Conservation (phyloP, 2,329 filamentous ascomycete species). For the Fusarium musae region DNA sequence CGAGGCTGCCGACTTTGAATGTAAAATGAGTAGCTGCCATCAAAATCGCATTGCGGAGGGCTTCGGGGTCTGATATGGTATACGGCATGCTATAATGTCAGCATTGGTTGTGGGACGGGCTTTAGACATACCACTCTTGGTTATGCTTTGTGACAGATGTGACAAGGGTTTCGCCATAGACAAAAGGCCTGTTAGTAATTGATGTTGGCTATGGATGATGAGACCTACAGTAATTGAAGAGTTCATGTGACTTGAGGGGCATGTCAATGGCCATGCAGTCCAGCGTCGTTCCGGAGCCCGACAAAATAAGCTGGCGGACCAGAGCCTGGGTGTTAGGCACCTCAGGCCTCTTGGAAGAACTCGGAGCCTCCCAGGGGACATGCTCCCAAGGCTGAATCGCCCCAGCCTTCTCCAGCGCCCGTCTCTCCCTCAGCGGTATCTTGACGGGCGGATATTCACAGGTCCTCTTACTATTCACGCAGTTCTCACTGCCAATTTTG, state of each 20-base stretch:
- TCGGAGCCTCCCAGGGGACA: neutral
- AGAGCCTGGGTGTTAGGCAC: neutral
- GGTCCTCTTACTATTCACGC: neutral
- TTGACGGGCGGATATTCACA: slow-evolving; percentile 14
- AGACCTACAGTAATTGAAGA: slow-evolving; percentile 21
- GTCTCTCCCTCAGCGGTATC: slow-evolving; percentile 13
- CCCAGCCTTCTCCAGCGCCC: slow-evolving; percentile 8
- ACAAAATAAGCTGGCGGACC: neutral
- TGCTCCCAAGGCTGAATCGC: slow-evolving; percentile 7
- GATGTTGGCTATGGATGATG: accelerated
- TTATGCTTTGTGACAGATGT: neutral
- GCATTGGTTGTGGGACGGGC: accelerated
- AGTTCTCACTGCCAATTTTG: slow-evolving; percentile 5
- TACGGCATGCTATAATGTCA: neutral
- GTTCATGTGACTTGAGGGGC: slow-evolving; percentile 17
- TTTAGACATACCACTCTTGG: neutral
- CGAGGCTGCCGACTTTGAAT: neutral
- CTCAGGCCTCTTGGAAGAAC: neutral
- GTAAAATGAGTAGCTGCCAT: slow-evolving; percentile 20
- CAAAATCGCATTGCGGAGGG: slow-evolving; percentile 11
- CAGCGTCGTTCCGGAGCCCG: neutral
- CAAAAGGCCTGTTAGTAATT: neutral
- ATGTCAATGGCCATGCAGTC: slow-evolving; percentile 6
- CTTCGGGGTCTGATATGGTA: neutral
- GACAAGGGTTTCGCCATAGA: neutral